A percentile compares a stretch with the other conserved stretches of the same genome.
Evolutionary conservation across 2,329 filamentous ascomycete genomes (phyloP).

Genomic region (Aureobasidium mangrovei): DNA sequence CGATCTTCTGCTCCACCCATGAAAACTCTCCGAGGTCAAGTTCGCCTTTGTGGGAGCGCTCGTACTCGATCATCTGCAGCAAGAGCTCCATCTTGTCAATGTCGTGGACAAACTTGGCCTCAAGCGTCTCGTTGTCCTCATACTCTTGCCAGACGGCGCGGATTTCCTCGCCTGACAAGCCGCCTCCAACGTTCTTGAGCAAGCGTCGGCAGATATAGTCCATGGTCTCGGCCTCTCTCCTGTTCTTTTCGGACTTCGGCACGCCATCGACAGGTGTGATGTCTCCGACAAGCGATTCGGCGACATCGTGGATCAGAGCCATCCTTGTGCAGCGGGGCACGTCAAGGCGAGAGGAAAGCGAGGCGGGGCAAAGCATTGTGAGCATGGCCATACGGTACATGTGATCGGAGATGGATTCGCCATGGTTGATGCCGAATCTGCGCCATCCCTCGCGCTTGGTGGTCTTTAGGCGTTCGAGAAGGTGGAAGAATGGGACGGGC

Average conservation of each 20-base stretch:
- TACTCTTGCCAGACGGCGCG: conserved; percentile 88
- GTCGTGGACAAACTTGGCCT: conserved; percentile 88
- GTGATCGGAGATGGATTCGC: conserved; percentile 93
- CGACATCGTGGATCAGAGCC: conserved; percentile 97
- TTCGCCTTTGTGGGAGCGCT: conserved; percentile 56
- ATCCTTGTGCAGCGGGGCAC: conserved; percentile 82
- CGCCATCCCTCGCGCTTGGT: conserved; percentile 95
- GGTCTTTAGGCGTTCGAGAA: conserved; percentile 89
- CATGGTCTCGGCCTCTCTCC: conserved; percentile 83
- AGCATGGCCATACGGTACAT: conserved; percentile 99
- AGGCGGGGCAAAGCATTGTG: conserved; percentile 77
- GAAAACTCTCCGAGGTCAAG: conserved; percentile 81
- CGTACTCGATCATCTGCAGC: conserved; percentile 94
- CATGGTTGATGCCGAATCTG: conserved; percentile 65
- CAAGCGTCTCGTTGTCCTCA: conserved; percentile 74
- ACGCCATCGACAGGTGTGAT: conserved; percentile 90
- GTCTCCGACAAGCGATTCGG: conserved; percentile 87
- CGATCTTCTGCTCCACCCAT: conserved; percentile 65
- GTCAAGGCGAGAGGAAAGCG: conserved; percentile 63
- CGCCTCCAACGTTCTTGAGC: conserved; percentile 67
- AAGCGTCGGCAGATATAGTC: conserved; percentile 71
- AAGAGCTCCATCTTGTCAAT: conserved; percentile 95
- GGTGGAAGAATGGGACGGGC: conserved; percentile 86
- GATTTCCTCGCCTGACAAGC: conserved; percentile 60
- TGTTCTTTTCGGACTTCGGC: conserved; percentile 76